A percentile compares a stretch with the other conserved stretches of the same genome.
These are phyloP conservation scores for Amaranthus palmeri DNA, from an alignment of 148 eudicot species.

Conservation along the genomic window DNA sequence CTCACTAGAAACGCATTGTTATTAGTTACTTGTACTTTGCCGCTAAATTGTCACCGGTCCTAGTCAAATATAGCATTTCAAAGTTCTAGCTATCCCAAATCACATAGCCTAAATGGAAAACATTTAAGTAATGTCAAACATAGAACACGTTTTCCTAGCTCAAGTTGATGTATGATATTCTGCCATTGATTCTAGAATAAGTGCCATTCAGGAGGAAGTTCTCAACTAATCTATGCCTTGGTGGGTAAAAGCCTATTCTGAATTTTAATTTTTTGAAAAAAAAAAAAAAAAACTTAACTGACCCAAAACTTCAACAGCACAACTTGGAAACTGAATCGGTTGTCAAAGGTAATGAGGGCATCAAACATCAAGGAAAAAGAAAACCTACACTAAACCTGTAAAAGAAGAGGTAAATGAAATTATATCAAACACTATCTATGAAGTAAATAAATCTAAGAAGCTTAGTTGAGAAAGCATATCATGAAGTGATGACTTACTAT, in stretches of 20 bases:
- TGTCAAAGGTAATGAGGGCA: constrained; percentile 25
- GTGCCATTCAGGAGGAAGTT: constrained; percentile 34
- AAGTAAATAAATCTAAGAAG: not conserved
- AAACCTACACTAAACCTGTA: constrained; percentile 29
- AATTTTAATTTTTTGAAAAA: not conserved
- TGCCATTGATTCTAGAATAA: not conserved
- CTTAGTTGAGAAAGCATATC: not conserved
- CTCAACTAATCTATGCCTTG: constrained; percentile 20
- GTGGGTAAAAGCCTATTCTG: constrained; percentile 17
- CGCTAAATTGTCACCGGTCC: not conserved
- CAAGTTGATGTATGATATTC: not conserved
- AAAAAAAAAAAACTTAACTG: constrained; percentile 6
- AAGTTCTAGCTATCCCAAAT: not conserved
- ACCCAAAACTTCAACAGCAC: constrained; percentile 18
- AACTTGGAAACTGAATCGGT: constrained; percentile 18
- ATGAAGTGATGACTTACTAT: constrained; percentile 15
- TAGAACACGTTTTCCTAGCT: not conserved
- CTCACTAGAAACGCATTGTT: not conserved
- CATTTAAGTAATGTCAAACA: not conserved
- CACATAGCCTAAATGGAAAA: not conserved
- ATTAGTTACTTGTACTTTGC: not conserved
- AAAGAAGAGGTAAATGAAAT: not conserved
- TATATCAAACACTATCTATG: not conserved
- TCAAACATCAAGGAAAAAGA: not conserved
- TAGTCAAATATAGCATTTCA: not conserved